These are phyloP conservation scores for Epichloe glyceriae DNA, from an alignment of 2,329 filamentous ascomycete genomes.

Conservation along the genomic window DNA sequence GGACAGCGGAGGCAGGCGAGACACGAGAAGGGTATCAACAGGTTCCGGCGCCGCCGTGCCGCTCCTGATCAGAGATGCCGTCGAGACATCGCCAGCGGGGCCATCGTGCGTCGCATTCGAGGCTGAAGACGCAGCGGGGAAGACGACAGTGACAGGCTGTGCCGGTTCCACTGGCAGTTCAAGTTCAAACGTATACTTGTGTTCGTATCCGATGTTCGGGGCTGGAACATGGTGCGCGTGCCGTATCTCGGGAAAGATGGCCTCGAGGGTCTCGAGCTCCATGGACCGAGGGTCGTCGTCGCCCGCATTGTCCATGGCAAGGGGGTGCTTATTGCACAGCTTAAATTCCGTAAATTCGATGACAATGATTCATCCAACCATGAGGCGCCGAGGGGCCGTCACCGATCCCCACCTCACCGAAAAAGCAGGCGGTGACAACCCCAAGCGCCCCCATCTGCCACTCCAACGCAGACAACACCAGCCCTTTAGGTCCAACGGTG, in stretches of 20 bases:
- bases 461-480: not conserved
- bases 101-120: slow-evolving; percentile 3
- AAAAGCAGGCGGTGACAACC: slow-evolving; percentile 5
- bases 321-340: not conserved
- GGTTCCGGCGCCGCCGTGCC: slow-evolving; percentile 9
- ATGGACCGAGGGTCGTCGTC: slow-evolving; percentile 42
- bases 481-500: not conserved
- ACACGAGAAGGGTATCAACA: slow-evolving; percentile 35
- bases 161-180: slow-evolving; percentile 44
- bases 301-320: slow-evolving; percentile 26
- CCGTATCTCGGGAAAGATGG: slow-evolving; percentile 55
- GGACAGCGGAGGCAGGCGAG: slow-evolving; percentile 44
- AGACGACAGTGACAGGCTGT: slow-evolving; percentile 42
- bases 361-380: too few species aligned
- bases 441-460: not conserved
- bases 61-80: not conserved
- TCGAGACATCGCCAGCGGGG: not conserved
- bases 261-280: slow-evolving; percentile 47
- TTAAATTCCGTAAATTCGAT: too few species aligned
- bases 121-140: slow-evolving; percentile 33
- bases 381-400: not conserved
- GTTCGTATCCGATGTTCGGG: not conserved
- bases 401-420: not conserved
- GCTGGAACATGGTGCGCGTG: slow-evolving; percentile 25
- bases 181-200: slow-evolving; percentile 36